Base-by-base conservation (phyloP, 352 stramenopile species). In the Phytopythium litorale region DNA sequence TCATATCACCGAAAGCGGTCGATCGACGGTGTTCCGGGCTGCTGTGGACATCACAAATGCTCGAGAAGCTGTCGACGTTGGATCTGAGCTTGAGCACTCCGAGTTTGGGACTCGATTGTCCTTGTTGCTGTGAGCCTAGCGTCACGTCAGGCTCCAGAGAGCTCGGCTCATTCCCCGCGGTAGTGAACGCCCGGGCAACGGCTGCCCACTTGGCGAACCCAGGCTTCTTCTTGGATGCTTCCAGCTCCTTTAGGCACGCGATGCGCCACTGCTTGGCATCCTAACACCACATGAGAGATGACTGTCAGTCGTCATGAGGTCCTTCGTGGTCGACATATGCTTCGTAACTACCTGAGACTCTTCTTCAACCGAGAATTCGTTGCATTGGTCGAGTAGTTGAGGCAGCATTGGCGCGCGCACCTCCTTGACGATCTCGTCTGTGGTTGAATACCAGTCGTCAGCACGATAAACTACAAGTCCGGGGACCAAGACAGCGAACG, bases 31-130 rank as follows among this genome's bases (percentile, higher is more conserved):
- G 25, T 5, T 33, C 19, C 25, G 42, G 48, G 8, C 53, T 33
- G 9, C 2, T 45, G 5, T 46, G 30, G 1, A 60, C 4, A 15
- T 83, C 70, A 2, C 64, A 19, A 15, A 86, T 66, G 16, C 55
- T 66, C 1, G 75, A 76, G 48, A 86, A 86, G 8, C 58, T 78
- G 46, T 84, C 72, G 13, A 84, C 52, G n/a, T 78, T 84, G 0
- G 72, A 73, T 51, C 81, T 81, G 59, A 71, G 65, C 35, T 65
- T 62, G 51, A 74, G 33, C 28, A 32, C 61, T 21, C 9, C 19
- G 21, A 40, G n/a, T 35, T 11, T 21, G 7, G 33, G 52, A 4
- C 19, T 48, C 2, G 32, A 8, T 4, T 40, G 37, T 9, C n/a
- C 32, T 13, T 25, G 50, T 3, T 49, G 46, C 5, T 43, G 33